phyloP scores from a whole-genome alignment of 441 rosid species.

The Erodium texanum region DNA sequence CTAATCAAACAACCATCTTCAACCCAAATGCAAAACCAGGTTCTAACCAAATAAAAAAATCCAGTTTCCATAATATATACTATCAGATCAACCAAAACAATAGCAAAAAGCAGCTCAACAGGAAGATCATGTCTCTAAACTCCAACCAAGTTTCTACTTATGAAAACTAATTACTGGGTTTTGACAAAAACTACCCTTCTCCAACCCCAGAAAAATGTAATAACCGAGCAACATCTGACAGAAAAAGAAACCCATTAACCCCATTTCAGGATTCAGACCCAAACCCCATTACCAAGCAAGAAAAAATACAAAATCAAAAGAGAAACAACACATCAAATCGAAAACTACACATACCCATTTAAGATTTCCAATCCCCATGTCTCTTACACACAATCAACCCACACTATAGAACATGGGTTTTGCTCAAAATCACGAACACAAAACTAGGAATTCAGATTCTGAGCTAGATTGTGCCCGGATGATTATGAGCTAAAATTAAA shows the following conservation, averaged over 20 bases:
- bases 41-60: neutral
- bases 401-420: slow-evolving; percentile 9
- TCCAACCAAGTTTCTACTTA: neutral
- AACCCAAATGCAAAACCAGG: neutral
- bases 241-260: slow-evolving; percentile 2
- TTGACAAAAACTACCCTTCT: neutral
- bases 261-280: slow-evolving; percentile 13
- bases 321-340: slow-evolving; percentile 8
- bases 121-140: neutral
- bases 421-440: neutral
- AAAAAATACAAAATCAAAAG: neutral
- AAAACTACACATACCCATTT: slow-evolving; percentile 20
- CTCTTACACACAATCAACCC: slow-evolving; percentile 8
- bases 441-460: neutral
- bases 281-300: slow-evolving; percentile 13
- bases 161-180: neutral
- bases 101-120: neutral
- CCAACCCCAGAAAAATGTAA: slow-evolving; percentile 1
- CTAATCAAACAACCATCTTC: neutral
- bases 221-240: neutral
- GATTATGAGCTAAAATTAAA: slow-evolving; percentile 7
- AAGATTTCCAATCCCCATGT: slow-evolving; percentile 16
- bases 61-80: neutral
- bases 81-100: neutral
- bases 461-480: neutral